A percentile compares a stretch with the other conserved stretches of the same genome.
These are phyloP conservation scores for Phaffomyces opuntiae DNA, from an alignment of 805 yeast genomes.

Conservation along the genomic window DNA sequence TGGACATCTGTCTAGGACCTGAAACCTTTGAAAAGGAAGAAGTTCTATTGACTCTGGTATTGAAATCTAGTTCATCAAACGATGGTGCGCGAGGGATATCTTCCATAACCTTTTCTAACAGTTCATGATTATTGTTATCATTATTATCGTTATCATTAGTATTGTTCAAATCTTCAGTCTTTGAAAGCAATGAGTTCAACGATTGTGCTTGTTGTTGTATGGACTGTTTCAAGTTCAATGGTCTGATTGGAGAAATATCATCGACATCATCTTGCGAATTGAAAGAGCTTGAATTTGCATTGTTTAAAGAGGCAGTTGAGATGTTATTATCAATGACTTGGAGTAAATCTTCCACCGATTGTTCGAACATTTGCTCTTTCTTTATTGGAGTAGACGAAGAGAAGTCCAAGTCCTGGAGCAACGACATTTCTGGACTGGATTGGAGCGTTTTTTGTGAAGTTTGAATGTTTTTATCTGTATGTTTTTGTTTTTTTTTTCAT, in stretches of 20 bases:
- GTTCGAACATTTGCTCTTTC: constrained; percentile 10
- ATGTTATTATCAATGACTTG: constrained; percentile 23
- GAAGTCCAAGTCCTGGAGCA: constrained; percentile 2
- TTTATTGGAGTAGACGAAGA: constrained; percentile 20
- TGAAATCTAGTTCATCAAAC: constrained; percentile 28
- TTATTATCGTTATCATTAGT: neutral
- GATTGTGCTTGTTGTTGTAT: constrained; percentile 1
- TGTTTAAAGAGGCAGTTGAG: constrained; percentile 15
- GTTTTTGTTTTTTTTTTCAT: too few species aligned
- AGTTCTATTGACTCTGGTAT: constrained; percentile 23
- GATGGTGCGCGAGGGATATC: constrained; percentile 23
- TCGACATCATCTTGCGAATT: constrained; percentile 8
- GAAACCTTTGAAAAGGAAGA: constrained; percentile 21
- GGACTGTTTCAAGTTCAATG: constrained; percentile 19
- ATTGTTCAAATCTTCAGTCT: too few species aligned
- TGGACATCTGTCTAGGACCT: constrained; percentile 25
- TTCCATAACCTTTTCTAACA: constrained; percentile 13
- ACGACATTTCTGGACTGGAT: constrained; percentile 1
- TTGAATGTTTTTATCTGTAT: too few species aligned
- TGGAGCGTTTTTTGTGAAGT: too few species aligned
- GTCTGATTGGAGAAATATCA: constrained; percentile 21
- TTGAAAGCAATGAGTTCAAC: neutral
- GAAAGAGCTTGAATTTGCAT: constrained; percentile 1
- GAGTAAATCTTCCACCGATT: constrained; percentile 34
- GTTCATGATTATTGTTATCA: neutral